These are phyloP conservation scores for Zymoseptoria crescenta DNA, from an alignment of 2,329 filamentous ascomycete species.

Conservation along the genomic window DNA sequence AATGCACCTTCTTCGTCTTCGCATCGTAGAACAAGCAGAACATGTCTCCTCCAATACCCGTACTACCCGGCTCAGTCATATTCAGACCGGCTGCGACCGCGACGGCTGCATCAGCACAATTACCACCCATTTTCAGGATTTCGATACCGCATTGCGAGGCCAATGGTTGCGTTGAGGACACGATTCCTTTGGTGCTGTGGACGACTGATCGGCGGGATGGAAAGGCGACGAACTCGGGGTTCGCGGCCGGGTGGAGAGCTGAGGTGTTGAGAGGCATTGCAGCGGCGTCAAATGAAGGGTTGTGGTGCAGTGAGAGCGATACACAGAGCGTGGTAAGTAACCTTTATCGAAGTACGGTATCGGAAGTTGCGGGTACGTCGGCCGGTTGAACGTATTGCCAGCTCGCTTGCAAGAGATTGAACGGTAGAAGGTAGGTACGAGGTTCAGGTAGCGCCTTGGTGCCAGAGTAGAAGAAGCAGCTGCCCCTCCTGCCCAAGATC, in stretches of 20 bases:
- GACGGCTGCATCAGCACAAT: constrained; percentile 93
- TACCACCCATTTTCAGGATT: constrained; percentile 79
- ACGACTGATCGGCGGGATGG: constrained; percentile 82
- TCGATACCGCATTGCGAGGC: constrained; percentile 82
- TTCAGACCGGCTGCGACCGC: constrained; percentile 89
- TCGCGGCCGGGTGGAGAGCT: constrained; percentile 43
- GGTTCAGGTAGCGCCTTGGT: not conserved
- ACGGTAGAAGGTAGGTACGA: not conserved
- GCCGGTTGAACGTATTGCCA: not conserved
- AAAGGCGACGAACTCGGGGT: constrained; percentile 55
- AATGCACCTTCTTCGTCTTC: constrained; percentile 69
- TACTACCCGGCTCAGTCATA: constrained; percentile 85
- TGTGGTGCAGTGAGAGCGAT: not conserved
- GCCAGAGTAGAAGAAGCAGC: not conserved
- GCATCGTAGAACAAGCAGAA: constrained; percentile 92
- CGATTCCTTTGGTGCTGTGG: constrained; percentile 86
- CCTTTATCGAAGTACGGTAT: not conserved
- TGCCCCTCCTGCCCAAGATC: not conserved
- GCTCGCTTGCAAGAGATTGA: not conserved
- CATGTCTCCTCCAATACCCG: constrained; percentile 94
- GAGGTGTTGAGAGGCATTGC: constrained; percentile 42
- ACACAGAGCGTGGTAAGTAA: not conserved
- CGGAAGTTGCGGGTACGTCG: not conserved
- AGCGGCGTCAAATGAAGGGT: not conserved
- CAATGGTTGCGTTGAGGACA: constrained; percentile 81